Conservation (phyloP, 352 stramenopile species). For the Pythium myriotylum region DNA sequence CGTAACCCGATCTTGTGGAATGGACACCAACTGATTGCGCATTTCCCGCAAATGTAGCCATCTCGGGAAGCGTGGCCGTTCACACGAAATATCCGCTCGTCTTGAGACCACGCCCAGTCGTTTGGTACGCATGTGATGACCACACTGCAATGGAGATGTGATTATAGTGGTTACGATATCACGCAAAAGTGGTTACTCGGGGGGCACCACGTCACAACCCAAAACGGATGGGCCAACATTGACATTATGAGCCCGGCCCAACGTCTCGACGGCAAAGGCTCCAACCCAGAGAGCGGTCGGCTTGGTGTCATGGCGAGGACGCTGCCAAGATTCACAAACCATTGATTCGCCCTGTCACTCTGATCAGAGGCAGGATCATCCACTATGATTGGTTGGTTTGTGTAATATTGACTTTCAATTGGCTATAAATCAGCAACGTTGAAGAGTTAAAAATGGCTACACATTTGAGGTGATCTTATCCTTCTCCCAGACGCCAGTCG, state of each 20-base stretch:
- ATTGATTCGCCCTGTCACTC: not conserved
- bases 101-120: too few species aligned
- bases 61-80: not conserved
- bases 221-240: too few species aligned
- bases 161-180: too few species aligned
- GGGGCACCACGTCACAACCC: too few species aligned
- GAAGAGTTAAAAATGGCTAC: conserved; percentile 14
- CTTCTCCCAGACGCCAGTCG: not conserved
- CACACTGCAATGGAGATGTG: too few species aligned
- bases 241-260: too few species aligned
- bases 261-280: too few species aligned
- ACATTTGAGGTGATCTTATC: conserved; percentile 10
- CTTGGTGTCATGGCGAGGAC: conserved; percentile 4
- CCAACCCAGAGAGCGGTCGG: too few species aligned
- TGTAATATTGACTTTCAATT: not conserved
- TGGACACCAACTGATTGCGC: not conserved
- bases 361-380: too few species aligned
- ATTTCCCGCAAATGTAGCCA: not conserved
- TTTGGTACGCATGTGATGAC: too few species aligned
- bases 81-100: not conserved
- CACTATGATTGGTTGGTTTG: conserved; percentile 1
- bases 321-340: not conserved
- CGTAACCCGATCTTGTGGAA: not conserved
- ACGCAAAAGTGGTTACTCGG: too few species aligned
- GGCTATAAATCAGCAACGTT: conserved; percentile 2